Evolutionary conservation across 495 filamentous ascomycete genomes (phyloP).

Genomic region (Tuber borchii): DNA sequence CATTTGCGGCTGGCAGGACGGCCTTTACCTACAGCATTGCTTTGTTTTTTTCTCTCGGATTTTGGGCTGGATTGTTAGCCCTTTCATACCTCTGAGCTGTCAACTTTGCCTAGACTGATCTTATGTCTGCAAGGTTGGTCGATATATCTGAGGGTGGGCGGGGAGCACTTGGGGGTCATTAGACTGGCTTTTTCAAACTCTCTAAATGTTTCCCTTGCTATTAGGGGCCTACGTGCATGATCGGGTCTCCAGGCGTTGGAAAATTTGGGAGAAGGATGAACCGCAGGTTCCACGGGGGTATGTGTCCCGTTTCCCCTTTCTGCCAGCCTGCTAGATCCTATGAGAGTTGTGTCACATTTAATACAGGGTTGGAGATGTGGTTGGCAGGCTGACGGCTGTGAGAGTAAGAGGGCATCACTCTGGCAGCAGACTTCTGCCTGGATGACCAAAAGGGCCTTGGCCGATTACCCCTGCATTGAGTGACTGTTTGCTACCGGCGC

Average conservation of each 20-base stretch:
- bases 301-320: neutral
- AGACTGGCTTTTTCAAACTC: neutral
- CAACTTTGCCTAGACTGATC: neutral
- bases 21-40: neutral
- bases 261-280: neutral
- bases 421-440: neutral
- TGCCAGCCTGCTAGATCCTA: neutral
- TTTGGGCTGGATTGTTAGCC: neutral
- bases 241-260: neutral
- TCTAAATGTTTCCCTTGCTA: neutral
- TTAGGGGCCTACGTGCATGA: neutral
- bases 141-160: neutral
- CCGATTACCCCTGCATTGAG: neutral
- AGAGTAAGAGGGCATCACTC: neutral
- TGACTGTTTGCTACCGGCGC: neutral
- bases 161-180: neutral
- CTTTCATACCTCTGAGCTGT: neutral
- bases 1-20: neutral
- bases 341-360: neutral
- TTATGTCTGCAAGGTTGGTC: neutral
- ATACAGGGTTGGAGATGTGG: neutral
- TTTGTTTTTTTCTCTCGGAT: neutral
- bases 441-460: neutral
- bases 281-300: neutral
- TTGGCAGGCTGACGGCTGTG: neutral